Evolutionary conservation across 2,329 filamentous ascomycete species (phyloP).

Genomic region (Leptographium radiaticola): DNA sequence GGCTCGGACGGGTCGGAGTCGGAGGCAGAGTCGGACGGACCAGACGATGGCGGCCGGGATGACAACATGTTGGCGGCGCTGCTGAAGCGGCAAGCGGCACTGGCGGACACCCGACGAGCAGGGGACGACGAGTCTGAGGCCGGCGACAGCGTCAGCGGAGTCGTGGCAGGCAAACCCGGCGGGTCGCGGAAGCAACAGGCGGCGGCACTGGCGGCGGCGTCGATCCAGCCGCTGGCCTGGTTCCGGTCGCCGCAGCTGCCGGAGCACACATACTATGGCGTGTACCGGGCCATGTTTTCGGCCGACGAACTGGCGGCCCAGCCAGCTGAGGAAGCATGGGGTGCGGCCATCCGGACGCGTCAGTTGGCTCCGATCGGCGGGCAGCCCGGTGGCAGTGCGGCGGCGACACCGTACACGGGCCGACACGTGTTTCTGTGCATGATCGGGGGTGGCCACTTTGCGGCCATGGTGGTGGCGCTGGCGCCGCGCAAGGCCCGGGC

Average conservation of each 20-base stretch:
- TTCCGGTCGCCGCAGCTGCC: constrained; percentile 66
- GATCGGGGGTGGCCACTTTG: constrained; percentile 97
- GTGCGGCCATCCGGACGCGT: constrained; percentile 20
- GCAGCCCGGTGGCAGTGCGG: constrained; percentile 29
- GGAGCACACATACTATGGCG: constrained; percentile 64
- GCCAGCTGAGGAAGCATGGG: neutral
- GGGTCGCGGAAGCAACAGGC: constrained; percentile 11
- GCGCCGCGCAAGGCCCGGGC: constrained; percentile 66
- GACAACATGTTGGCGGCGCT: constrained; percentile 59
- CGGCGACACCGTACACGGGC: constrained; percentile 44
- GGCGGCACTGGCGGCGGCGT: constrained; percentile 36
- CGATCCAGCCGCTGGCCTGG: constrained; percentile 50
- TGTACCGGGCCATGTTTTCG: constrained; percentile 75
- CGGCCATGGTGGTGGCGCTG: constrained; percentile 86
- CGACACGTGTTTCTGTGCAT: constrained; percentile 94
- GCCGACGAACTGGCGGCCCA: constrained; percentile 42
- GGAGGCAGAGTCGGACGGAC: constrained; percentile 33
- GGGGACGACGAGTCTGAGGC: constrained; percentile 16
- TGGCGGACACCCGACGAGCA: constrained; percentile 35
- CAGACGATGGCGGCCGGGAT: constrained; percentile 12
- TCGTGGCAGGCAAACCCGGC: constrained; percentile 25
- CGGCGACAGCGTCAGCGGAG: constrained; percentile 31
- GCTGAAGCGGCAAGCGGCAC: constrained; percentile 69
- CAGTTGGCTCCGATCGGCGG: neutral
- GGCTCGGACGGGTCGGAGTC: constrained; percentile 70